phyloP scores from a whole-genome alignment of 441 rosid genomes.

The Cnidoscolus chayamansa region DNA sequence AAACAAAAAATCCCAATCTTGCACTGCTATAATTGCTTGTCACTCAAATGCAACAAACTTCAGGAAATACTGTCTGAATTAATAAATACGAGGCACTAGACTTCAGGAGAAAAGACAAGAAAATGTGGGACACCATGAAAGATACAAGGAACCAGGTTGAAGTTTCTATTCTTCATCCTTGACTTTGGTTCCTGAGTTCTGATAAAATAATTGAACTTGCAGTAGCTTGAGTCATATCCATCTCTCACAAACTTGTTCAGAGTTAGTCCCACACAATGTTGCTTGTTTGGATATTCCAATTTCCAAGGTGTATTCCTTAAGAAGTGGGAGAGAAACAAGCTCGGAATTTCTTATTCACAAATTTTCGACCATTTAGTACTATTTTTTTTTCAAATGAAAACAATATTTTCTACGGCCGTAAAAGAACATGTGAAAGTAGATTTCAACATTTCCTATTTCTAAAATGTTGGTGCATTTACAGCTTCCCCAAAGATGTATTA shows the following conservation, averaged over 20 bases:
- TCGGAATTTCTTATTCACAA: background rate
- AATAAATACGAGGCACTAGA: background rate
- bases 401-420: background rate
- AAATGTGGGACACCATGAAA: constrained; percentile 8
- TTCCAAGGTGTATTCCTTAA: background rate
- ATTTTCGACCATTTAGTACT: too few species aligned
- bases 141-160: background rate
- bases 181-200: background rate
- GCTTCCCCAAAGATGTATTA: too few species aligned
- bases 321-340: background rate
- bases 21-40: background rate
- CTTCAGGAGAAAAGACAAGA: background rate
- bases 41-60: background rate
- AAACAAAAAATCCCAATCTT: background rate
- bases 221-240: background rate
- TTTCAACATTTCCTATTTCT: too few species aligned
- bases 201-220: background rate
- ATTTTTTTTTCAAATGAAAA: too few species aligned
- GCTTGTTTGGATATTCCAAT: constrained; percentile 4
- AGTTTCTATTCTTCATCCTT: background rate
- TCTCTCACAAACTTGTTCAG: background rate
- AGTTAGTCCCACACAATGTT: background rate
- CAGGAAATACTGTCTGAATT: background rate
- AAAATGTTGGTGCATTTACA: too few species aligned
- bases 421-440: background rate